Base-by-base conservation (phyloP, 352 stramenopile genomes). In the Phytophthora citricola region DNA sequence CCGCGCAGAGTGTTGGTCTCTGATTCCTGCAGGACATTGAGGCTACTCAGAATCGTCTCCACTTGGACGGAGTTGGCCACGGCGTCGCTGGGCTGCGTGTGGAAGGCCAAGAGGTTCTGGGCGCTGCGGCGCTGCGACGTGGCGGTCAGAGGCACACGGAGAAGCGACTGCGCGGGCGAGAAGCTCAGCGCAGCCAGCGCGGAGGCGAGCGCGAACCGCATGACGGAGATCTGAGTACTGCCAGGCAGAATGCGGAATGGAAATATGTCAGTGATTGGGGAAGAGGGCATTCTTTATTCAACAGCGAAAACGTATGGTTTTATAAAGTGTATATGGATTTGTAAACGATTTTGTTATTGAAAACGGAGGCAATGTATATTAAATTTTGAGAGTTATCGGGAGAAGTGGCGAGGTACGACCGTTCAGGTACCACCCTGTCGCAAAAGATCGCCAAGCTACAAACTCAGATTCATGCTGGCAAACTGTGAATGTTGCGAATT, bases 141-240 rank as follows among this genome's bases (percentile, higher is more conserved):
- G 20, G 64, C 56, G 2, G 55, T 69, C 29, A 90, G 62, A 49
- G 81, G 81, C 14, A 90, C 70, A 59, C 73, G 74, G 32, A 90
- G 63, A 50, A 78, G n/a, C 22, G 61, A 55, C 8, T 49, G 45
- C 3, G 48, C 38, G 39, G 29, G n/a, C 26, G 29, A 34, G 12
- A 44, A 24, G 36, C 46, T 43, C 20, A 69, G 39, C 51, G 69
- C 46, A 46, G 55, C 34, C 46, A 68, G 17, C 31, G 63, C 36
- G 17, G 7, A 17, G 15, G 34, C 26, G 44, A 58, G 38, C 24
- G 17, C 22, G n/a, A 53, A 40, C 1, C 36, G 47, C 38, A 44
- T 20, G 38, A 39, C 2, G 9, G 48, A 48, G 48, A 53, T 53
- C 32, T 55, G 15, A 15, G 55, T 27, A 17, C 7, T 26, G 17